phyloP scores from a whole-genome alignment of 2,329 filamentous ascomycete species.

The Neofusicoccum laricinum region DNA sequence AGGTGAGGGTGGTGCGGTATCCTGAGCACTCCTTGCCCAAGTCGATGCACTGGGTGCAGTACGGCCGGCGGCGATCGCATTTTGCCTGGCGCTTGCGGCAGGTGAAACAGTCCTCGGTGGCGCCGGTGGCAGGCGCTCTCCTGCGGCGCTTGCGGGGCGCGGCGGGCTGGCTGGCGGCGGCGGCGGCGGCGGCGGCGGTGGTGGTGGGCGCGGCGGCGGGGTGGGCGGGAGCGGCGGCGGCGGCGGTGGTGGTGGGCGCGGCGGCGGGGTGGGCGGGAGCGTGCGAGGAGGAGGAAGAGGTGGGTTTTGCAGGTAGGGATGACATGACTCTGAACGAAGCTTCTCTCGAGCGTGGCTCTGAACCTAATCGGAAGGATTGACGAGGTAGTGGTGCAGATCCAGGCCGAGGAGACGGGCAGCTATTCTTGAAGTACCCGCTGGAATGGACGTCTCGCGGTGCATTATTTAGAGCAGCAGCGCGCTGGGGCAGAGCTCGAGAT shows the following conservation, averaged over 20 bases:
- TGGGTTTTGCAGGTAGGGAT: neutral
- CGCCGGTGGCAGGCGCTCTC: constrained; percentile 83
- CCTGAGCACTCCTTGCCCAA: constrained; percentile 89
- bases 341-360: neutral
- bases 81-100: constrained; percentile 80
- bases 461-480: constrained; percentile 7
- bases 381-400: neutral
- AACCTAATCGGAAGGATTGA: constrained; percentile 11
- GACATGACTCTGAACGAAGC: constrained; percentile 12
- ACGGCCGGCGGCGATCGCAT: constrained; percentile 88
- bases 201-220: neutral
- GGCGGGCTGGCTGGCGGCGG: neutral
- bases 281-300: neutral
- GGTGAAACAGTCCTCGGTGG: constrained; percentile 91
- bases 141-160: constrained; percentile 67
- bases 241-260: neutral
- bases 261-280: neutral
- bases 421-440: neutral
- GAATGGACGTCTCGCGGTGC: neutral
- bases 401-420: neutral
- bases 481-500: neutral
- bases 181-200: neutral
- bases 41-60: constrained; percentile 92
- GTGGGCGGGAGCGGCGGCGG: neutral
- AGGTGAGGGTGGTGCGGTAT: constrained; percentile 95